These are phyloP conservation scores for Thelephora ganbajun DNA, from an alignment of 768 basidiomycete genomes.

Conservation along the genomic window DNA sequence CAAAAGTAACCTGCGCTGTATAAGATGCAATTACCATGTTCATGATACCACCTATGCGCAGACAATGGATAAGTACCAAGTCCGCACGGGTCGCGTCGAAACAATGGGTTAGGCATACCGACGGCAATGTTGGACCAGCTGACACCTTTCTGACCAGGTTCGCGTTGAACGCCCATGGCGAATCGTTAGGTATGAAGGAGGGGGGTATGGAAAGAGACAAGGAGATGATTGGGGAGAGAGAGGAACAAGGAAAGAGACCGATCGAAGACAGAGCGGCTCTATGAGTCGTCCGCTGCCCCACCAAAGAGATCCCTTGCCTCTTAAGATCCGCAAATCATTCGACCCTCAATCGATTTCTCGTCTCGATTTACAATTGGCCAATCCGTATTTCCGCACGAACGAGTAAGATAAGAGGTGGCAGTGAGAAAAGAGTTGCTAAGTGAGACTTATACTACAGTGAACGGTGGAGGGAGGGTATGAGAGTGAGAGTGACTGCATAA, in stretches of 20 bases:
- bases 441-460: too few species aligned
- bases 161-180: conserved; percentile 67
- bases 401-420: conserved; percentile 5
- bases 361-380: background rate
- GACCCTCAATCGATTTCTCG: background rate
- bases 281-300: background rate
- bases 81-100: conserved; percentile 8
- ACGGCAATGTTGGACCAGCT: conserved; percentile 94
- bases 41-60: conserved; percentile 75
- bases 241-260: conserved; percentile 6
- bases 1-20: conserved; percentile 3
- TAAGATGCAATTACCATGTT: conserved; percentile 63
- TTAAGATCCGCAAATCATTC: too few species aligned
- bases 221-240: conserved; percentile 7
- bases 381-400: background rate
- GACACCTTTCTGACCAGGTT: conserved; percentile 84
- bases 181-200: conserved; percentile 1
- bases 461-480: too few species aligned
- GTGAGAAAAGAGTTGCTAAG: too few species aligned
- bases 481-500: too few species aligned
- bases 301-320: background rate
- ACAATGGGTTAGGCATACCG: conserved; percentile 36
- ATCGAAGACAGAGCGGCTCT: background rate
- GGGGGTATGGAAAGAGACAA: conserved; percentile 6
- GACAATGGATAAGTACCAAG: conserved; percentile 10